Conservation (phyloP, 768 basidiomycete species). For the Suillus americanus region DNA sequence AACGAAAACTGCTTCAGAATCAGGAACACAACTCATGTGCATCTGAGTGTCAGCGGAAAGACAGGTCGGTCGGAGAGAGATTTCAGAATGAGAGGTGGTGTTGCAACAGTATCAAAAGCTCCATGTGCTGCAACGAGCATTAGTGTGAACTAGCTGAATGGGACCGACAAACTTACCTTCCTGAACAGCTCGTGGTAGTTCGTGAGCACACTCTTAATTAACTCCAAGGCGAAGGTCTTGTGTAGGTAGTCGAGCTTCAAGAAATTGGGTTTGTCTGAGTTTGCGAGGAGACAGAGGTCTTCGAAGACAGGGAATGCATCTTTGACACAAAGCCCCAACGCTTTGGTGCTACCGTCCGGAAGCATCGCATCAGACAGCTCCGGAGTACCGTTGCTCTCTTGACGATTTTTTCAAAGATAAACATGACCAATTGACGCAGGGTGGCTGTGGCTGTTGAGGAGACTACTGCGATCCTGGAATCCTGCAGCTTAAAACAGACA, state of each 20-base stretch:
- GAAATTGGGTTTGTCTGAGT: constrained; percentile 77
- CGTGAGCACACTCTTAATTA: constrained; percentile 94
- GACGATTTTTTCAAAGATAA: constrained; percentile 86
- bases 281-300: constrained; percentile 86
- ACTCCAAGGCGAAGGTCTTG: constrained; percentile 91
- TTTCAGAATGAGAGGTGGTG: constrained; percentile 89
- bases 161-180: constrained; percentile 47
- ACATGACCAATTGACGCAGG: constrained; percentile 94
- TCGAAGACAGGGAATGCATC: constrained; percentile 90
- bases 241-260: constrained; percentile 80
- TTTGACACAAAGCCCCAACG: constrained; percentile 69
- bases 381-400: constrained; percentile 25
- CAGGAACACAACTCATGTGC: constrained; percentile 91
- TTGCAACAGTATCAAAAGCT: constrained; percentile 82
- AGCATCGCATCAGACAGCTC: constrained; percentile 44
- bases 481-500: constrained; percentile 94
- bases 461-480: constrained; percentile 93
- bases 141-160: neutral
- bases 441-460: constrained; percentile 97
- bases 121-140: constrained; percentile 56
- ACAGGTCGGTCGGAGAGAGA: constrained; percentile 77
- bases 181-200: constrained; percentile 88
- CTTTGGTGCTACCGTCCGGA: constrained; percentile 64
- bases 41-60: constrained; percentile 88
- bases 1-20: constrained; percentile 87